Evolutionary conservation across 225 moss, liverwort and hornwort genomes (phyloP).

Genomic region (Asterella californica): DNA sequence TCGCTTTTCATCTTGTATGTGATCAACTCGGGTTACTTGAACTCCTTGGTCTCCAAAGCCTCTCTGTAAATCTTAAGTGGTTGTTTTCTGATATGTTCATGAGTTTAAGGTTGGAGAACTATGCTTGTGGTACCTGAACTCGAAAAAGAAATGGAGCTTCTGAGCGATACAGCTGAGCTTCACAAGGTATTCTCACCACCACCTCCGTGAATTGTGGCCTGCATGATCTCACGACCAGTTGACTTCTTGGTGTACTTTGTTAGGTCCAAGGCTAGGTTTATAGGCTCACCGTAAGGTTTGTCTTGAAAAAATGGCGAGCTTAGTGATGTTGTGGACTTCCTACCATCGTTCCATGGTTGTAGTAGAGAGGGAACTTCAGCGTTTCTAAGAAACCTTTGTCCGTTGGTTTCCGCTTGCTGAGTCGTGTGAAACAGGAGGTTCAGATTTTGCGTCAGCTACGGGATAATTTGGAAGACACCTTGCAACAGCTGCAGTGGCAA

Average conservation of each 20-base stretch:
- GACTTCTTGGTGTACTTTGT: background rate
- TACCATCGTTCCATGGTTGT: background rate
- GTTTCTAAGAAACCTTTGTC: background rate
- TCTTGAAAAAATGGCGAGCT: background rate
- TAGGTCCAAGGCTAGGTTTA: background rate
- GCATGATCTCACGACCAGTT: background rate
- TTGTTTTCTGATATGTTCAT: background rate
- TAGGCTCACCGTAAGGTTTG: background rate
- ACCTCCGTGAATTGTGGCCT: background rate
- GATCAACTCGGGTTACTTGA: background rate
- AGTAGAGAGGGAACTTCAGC: background rate
- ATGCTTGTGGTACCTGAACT: conserved; percentile 97
- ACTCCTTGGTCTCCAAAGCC: background rate
- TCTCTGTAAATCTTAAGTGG: background rate
- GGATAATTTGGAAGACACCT: conserved; percentile 43
- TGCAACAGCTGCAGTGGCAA: conserved; percentile 37
- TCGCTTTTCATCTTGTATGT: background rate
- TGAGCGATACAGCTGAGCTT: conserved; percentile 52
- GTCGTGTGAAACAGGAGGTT: conserved; percentile 33
- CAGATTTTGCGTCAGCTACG: conserved; percentile 36
- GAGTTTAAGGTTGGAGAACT: conserved; percentile 79
- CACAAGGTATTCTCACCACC: conserved; percentile 52
- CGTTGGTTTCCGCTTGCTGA: background rate
- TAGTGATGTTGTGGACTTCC: background rate
- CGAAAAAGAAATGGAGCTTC: conserved; percentile 64